Percentiles rank a stretch among this genome's conserved stretches.
Evolutionary conservation across 305 asterid species (phyloP).

Genomic region (Andrographis paniculata): DNA sequence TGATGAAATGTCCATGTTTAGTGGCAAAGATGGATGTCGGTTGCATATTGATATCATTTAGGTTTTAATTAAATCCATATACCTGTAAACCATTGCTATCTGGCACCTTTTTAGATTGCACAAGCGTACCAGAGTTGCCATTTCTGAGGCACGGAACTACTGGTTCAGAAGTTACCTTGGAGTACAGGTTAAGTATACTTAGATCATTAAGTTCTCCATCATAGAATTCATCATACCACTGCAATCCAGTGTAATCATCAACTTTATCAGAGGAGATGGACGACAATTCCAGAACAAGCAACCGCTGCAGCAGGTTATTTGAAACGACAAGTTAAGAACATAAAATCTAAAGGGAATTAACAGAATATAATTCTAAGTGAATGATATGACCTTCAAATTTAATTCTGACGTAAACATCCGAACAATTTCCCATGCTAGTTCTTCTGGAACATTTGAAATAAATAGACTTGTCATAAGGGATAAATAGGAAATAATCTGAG

Average conservation of each 20-base stretch:
- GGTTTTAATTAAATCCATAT: too few relatives aligned
- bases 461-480: too few relatives aligned
- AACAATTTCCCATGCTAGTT: conserved; percentile 52
- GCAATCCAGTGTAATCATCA: conserved; percentile 24
- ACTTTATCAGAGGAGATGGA: conserved; percentile 32
- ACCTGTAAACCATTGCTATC: conserved; percentile 62
- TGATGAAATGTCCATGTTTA: too few relatives aligned
- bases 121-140: conserved; percentile 19
- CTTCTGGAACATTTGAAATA: too few relatives aligned
- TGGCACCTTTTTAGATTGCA: conserved; percentile 26
- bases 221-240: conserved; percentile 70
- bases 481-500: too few relatives aligned
- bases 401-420: conserved; percentile 65
- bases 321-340: too few relatives aligned
- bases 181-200: conserved; percentile 33
- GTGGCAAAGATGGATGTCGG: too few relatives aligned
- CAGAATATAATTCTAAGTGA: too few relatives aligned
- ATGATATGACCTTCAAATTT: conserved; percentile 60
- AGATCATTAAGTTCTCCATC: conserved; percentile 63
- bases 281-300: conserved; percentile 66
- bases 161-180: conserved; percentile 33
- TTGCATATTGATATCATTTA: too few relatives aligned
- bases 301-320: too few relatives aligned
- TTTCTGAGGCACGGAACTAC: conserved; percentile 27
- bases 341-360: too few relatives aligned